Evolutionary conservation across 495 filamentous ascomycete species (phyloP).

Genomic region (Evernia prunastri): DNA sequence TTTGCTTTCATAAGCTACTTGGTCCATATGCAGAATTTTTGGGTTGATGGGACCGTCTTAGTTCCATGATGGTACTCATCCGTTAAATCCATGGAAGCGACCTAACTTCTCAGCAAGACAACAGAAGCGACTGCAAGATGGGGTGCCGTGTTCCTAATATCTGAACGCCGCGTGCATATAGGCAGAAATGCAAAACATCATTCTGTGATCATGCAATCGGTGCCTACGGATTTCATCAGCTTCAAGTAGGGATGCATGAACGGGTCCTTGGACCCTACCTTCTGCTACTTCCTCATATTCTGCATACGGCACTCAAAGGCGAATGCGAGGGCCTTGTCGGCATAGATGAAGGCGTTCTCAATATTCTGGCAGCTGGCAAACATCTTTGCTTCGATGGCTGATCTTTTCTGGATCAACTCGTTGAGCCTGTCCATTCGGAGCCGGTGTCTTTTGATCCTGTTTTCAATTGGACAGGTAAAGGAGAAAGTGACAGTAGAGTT

Average conservation of each 20-base stretch:
- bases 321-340: conserved; percentile 13
- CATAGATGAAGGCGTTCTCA: conserved; percentile 17
- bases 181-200: neutral
- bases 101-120: no score
- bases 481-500: neutral
- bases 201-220: neutral
- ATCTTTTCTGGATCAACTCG: conserved; percentile 12
- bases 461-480: neutral
- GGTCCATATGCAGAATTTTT: neutral
- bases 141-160: neutral
- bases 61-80: neutral
- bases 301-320: conserved; percentile 8
- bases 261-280: neutral
- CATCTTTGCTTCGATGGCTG: conserved; percentile 22
- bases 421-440: conserved; percentile 13
- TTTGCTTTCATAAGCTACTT: neutral
- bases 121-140: neutral
- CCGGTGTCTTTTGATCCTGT: conserved; percentile 12
- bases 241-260: neutral
- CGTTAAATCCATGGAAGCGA: neutral
- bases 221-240: neutral
- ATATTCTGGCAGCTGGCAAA: conserved; percentile 12
- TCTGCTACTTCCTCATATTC: neutral
- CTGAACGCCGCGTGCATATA: neutral
- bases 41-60: neutral